Evolutionary conservation across 2,329 filamentous ascomycete species (phyloP), one percentile per base, ranked within the genome.

Genomic region (Apiospora aurea): DNA sequence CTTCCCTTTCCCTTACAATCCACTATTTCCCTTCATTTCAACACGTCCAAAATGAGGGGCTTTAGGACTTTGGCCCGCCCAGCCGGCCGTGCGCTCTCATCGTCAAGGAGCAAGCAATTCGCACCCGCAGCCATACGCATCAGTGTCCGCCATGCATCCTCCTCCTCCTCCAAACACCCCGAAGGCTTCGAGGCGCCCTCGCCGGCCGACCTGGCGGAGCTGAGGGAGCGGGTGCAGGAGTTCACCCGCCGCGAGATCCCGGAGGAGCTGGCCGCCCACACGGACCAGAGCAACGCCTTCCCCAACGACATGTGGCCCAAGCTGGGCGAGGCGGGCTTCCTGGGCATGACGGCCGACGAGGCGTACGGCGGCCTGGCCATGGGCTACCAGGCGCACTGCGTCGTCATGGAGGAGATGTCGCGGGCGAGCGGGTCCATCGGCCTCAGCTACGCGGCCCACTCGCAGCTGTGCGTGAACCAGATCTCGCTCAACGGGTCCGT

Each of bases 401-500:
- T 97, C 8, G 94, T 98, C 66, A 93, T 98, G 90, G 96, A 99
- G 83, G 96, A 98, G 86, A 87, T 99, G 57, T 96, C 93, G 71
- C 89, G 96, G 72, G 96, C 96, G 2, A 96, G 93, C 70, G 95
- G 85, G 18, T 93, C 91, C 74, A 94, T 97, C 78, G 96, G 91
- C 0, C 88, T 99, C 67, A 97, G 94, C 76, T 99, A 98, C 81
- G 96, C 96, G 2, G 96, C 96, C 10, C 96, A 99, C 83, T 96
- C 93, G 43, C 96, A 99, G 82, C 88, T 99, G 69, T 98, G 96
- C 84, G 93, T 98, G 73, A 99, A 99, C 83, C 96, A 99, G 84
- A 86, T 99, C 68, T 94, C 95, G 84, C 87, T 99, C 77, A 97
- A 99, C 80, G 96, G 94, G 64, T 91, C 87, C 4, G 79, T 87